Conservation (phyloP, 2,329 filamentous ascomycete species). For the Ceratocystis albifundus region DNA sequence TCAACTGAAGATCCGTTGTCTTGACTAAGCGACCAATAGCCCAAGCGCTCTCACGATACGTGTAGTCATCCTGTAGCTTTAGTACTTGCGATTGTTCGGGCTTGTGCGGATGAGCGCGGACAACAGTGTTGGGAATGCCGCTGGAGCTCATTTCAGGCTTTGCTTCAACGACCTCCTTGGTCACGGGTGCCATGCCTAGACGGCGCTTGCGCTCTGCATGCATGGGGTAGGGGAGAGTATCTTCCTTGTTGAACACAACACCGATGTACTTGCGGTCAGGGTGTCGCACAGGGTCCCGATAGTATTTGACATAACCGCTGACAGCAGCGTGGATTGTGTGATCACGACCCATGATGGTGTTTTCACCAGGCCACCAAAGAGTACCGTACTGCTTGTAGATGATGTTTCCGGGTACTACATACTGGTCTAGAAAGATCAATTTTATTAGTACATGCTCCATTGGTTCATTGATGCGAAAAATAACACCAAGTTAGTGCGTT, state of each 20-base stretch:
- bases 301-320: constrained; percentile 91
- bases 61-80: constrained; percentile 43
- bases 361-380: constrained; percentile 89
- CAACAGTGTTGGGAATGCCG: constrained; percentile 38
- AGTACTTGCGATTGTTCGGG: constrained; percentile 37
- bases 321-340: constrained; percentile 86
- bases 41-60: constrained; percentile 50
- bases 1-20: constrained; percentile 41
- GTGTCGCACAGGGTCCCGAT: constrained; percentile 72
- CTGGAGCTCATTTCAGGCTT: constrained; percentile 38
- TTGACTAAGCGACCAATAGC: constrained; percentile 44
- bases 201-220: constrained; percentile 64
- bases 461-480: neutral
- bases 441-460: neutral
- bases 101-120: constrained; percentile 34
- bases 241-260: constrained; percentile 71
- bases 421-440: constrained; percentile 52
- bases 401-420: constrained; percentile 91
- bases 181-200: constrained; percentile 56
- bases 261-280: constrained; percentile 90
- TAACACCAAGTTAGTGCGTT: no score
- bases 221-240: constrained; percentile 63
- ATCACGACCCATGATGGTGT: constrained; percentile 87
- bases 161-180: constrained; percentile 27
- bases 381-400: constrained; percentile 95